Percentiles rank a stretch among this genome's conserved stretches.
Evolutionary conservation across 108 stramenopile species (phyloP).

Genomic region (Chaetoceros muelleri): DNA sequence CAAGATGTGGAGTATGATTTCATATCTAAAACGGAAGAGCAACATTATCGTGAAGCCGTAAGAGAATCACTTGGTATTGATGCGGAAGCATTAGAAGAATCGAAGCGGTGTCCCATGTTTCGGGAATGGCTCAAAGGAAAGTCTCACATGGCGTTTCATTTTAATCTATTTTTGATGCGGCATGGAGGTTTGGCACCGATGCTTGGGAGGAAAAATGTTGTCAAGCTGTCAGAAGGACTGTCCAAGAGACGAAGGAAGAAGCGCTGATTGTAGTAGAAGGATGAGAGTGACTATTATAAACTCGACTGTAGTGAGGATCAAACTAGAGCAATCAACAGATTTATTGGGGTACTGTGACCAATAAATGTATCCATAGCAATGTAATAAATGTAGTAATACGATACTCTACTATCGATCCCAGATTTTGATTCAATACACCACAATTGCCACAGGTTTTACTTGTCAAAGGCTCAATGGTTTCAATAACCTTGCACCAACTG

Average conservation of each 20-base stretch:
- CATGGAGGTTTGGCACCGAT: conserved; percentile 66
- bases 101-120: conserved; percentile 70
- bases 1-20: conserved; percentile 3
- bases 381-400: too few species aligned
- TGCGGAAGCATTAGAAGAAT: conserved; percentile 79
- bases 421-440: too few species aligned
- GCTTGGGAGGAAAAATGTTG: conserved; percentile 6
- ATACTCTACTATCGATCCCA: too few species aligned
- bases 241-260: background rate
- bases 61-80: conserved; percentile 39
- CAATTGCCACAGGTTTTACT: too few species aligned
- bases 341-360: too few species aligned
- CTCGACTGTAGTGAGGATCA: too few species aligned
- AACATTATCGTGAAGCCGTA: conserved; percentile 53
- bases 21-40: conserved; percentile 47
- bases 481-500: too few species aligned
- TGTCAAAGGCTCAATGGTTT: too few species aligned
- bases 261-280: too few species aligned
- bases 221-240: background rate
- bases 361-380: too few species aligned
- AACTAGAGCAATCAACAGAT: too few species aligned
- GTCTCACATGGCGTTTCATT: conserved; percentile 63
- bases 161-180: conserved; percentile 51
- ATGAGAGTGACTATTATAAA: too few species aligned
- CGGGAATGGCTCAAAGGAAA: conserved; percentile 61